Base-by-base conservation (phyloP, 305 asterid genomes). In the Lippia alba region DNA sequence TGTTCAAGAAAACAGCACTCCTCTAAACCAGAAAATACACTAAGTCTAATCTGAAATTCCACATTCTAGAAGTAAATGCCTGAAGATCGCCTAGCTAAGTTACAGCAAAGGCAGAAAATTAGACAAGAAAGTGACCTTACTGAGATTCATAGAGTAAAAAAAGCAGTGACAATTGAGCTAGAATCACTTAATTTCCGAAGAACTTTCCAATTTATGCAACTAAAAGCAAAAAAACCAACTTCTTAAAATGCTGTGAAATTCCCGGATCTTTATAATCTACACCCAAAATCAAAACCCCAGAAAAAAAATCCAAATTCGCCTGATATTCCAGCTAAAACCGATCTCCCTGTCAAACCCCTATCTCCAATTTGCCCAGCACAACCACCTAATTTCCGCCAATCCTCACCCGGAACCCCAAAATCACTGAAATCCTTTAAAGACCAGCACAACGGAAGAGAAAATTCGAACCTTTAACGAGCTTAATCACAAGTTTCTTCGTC, bases 401-500 rank as follows among this genome's bases (percentile, higher is more conserved):
- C 72, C 9, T 66, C 19, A 2, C 51, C 71, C 34, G 40, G 30
- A 56, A 71, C 30, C 39, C 39, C 44, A 12, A 30, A 11, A 55
- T 60, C 44, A 56, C 70, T 67, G 36, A 61, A 57, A 62, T 66
- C 56, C 55, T 53, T 34, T 55, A 49, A 24, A 20, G 49, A 62
- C 53, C 14, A 40, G 51, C 74, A 45, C 3, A 61, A 68, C 46
- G 34, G 57, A 41, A 65, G 60, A 51, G 53, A 48, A 48, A 8
- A 14, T 5, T 32, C 49, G 51, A 74, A 88, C 94, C 94, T 88
- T 85, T 88, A 57, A 64, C 46, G 69, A 84, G 85, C 87, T 88
- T 88, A 82, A 88, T 85, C 19, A 88, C 91, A 46, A 88, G 89
- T 70, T 82, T 88, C 45, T 88, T 88, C 11, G 94, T 72, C 1